A percentile compares a stretch with the other conserved stretches of the same genome.
Evolutionary conservation across 305 asterid genomes (phyloP).

Genomic region (Fraxinus velutina): DNA sequence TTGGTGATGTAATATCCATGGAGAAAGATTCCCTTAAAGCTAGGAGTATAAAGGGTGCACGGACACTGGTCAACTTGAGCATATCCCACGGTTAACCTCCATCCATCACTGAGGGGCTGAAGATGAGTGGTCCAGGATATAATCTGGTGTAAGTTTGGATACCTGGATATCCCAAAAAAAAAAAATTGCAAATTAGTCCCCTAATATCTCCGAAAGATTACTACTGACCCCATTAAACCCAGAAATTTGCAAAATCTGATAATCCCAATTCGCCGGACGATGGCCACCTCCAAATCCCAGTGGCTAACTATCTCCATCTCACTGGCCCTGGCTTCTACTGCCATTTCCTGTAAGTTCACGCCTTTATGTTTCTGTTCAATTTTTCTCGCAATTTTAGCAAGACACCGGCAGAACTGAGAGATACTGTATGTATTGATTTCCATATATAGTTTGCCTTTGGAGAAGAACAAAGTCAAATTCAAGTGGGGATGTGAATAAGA

Average conservation of each 20-base stretch:
- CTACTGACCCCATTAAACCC: background rate
- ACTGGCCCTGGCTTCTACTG: conserved; percentile 34
- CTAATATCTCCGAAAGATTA: background rate
- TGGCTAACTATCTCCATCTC: conserved; percentile 36
- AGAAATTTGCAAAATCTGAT: too few species aligned
- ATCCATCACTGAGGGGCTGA: too few species aligned
- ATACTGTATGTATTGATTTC: conserved; percentile 4
- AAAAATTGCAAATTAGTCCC: background rate
- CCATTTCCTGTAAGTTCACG: conserved; percentile 30
- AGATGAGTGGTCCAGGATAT: too few species aligned
- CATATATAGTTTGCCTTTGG: conserved; percentile 48
- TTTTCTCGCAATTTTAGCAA: background rate
- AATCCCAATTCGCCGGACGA: conserved; percentile 12
- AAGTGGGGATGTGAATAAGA: conserved; percentile 30
- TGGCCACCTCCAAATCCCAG: conserved; percentile 33
- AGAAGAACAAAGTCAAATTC: conserved; percentile 37
- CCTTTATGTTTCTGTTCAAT: background rate
- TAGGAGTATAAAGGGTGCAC: too few species aligned
- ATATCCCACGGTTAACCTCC: too few species aligned
- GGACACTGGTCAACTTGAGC: too few species aligned
- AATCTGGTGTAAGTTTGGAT: too few species aligned
- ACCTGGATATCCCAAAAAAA: too few species aligned
- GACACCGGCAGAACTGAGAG: background rate
- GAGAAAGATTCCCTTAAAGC: too few species aligned
- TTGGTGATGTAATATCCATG: too few species aligned